A percentile compares a stretch with the other conserved stretches of the same genome.
Evolutionary conservation across 768 basidiomycete species (phyloP).

Genomic region (Pisolithus albus): DNA sequence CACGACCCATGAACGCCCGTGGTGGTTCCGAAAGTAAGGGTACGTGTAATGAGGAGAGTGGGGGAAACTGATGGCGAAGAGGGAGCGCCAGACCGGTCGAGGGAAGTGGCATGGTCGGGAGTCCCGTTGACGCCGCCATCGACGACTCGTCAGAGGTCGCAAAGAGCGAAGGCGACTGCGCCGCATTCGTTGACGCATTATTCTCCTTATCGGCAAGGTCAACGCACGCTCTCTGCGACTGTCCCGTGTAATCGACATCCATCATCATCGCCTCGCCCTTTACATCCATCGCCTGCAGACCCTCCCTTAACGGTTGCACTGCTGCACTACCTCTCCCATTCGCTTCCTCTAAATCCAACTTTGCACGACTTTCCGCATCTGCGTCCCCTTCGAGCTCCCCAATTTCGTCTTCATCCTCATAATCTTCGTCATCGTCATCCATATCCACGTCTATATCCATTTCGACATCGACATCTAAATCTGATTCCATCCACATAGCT

Average conservation of each 20-base stretch:
- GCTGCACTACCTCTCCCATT: neutral
- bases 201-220: neutral
- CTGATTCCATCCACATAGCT: conserved; percentile 19
- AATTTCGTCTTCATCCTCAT: conserved; percentile 16
- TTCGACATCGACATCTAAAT: conserved; percentile 27
- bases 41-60: conserved; percentile 26
- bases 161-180: neutral
- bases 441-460: neutral
- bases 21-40: conserved; percentile 27
- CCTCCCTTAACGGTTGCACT: neutral
- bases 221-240: neutral
- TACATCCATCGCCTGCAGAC: neutral
- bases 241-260: neutral
- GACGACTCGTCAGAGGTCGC: neutral
- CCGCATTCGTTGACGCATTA: neutral
- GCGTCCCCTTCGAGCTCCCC: conserved; percentile 13
- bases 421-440: conserved; percentile 27
- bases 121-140: conserved; percentile 2
- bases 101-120: conserved; percentile 1
- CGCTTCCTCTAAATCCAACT: conserved; percentile 7
- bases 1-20: conserved; percentile 30
- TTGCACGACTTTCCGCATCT: conserved; percentile 10
- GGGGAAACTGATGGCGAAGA: conserved; percentile 11
- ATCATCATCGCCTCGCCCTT: neutral
- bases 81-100: conserved; percentile 5